Evolutionary conservation across 2,329 filamentous ascomycete species (phyloP), one percentile per base, ranked within the genome.

Genomic region (Alternaria sp.): DNA sequence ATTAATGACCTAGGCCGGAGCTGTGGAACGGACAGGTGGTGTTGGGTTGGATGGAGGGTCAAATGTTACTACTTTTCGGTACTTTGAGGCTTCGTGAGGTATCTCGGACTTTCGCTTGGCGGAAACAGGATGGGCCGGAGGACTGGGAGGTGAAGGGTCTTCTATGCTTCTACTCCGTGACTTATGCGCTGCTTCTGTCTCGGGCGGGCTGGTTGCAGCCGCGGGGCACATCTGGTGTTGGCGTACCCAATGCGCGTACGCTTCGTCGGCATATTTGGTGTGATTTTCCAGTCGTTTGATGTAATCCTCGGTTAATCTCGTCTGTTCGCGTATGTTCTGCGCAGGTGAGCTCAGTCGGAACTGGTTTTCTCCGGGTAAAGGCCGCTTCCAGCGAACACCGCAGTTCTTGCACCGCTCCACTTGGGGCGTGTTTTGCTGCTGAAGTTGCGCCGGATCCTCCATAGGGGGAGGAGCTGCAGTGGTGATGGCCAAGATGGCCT

Each of bases 331-430:
- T 16, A 59, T 61, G n/a, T 61, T 65, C 14, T 67, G 63, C 20
- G 64, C 64, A 14, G 64, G 64, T 18, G 66, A 61, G 26, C 59
- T 48, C 12, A 55, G 56, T 2, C 48, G 61, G 26, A 47, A 61
- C 18, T 58, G 60, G 11, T 65, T 47, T 26, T 60, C 57, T 32
- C 57, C 62, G 28, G 66, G 66, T 11, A 70, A 54, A 9, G 68
- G 68, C 11, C 68, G 62, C 36, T 57, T 63, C 66, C 66, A 70
- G 34, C 63, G 57, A 41, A 69, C 68, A n/a, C 64, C 60, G 36
- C 68, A 70, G 8, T 65, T 67, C 14, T 43, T 46, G 44, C 66
- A 70, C 24, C 68, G 65, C 52, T 70, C 68, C 7, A 69, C 62
- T 42, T 66, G 64, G 41, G 65, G 61, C 38, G 62, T 64, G 26